A percentile compares a stretch with the other conserved stretches of the same genome.
Conservation (phyloP, 176 grass and related monocot genomes). For the Secale cereale region DNA sequence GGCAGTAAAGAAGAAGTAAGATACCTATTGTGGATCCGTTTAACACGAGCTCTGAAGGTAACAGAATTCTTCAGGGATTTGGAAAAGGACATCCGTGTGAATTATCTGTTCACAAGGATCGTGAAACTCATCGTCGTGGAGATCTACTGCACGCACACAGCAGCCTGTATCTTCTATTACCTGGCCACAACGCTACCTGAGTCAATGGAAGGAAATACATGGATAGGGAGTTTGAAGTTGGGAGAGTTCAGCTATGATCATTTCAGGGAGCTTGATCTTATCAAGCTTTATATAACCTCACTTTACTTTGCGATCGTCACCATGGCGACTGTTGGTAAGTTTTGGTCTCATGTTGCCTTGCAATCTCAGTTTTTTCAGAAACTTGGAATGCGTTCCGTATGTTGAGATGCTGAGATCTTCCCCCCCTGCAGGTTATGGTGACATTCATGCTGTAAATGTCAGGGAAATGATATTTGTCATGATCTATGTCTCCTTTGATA, state of each 20-base stretch:
- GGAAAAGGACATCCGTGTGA: conserved; percentile 96
- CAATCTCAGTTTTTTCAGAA: background rate
- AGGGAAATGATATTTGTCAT: conserved; percentile 99
- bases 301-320: conserved; percentile 97
- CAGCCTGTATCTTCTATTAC: conserved; percentile 96
- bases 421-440: conserved; percentile 76
- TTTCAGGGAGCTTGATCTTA: conserved; percentile 91
- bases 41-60: conserved; percentile 66
- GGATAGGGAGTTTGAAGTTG: conserved; percentile 86
- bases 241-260: conserved; percentile 68
- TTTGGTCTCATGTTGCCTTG: background rate
- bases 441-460: conserved; percentile 89
- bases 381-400: background rate
- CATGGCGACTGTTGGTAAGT: conserved; percentile 95
- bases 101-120: conserved; percentile 97
- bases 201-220: conserved; percentile 86
- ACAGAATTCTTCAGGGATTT: conserved; percentile 60
- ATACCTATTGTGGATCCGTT: conserved; percentile 87
- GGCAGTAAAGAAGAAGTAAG: conserved; percentile 85
- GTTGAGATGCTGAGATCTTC: background rate
- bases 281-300: conserved; percentile 75
- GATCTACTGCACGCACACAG: conserved; percentile 91
- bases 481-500: conserved; percentile 99
- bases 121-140: conserved; percentile 96
- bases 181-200: conserved; percentile 85